Base-by-base conservation (phyloP, 2,329 filamentous ascomycete species). In the Grosmannia serpens region DNA sequence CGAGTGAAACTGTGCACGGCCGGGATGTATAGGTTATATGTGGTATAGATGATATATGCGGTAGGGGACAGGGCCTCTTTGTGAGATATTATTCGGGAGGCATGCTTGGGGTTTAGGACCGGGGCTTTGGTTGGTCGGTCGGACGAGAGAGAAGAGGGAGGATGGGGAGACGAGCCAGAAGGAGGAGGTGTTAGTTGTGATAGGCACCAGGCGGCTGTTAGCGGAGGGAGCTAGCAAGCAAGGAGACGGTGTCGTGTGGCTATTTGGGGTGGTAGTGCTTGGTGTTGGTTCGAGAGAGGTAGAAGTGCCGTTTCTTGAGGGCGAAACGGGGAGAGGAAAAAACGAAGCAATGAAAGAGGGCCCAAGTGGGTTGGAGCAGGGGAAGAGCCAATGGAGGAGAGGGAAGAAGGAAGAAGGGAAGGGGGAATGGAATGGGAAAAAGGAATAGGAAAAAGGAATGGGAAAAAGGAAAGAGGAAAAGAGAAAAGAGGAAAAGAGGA, bases 401-500 rank as follows among this genome's bases (percentile, higher is more conserved):
- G 17, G 8, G 41, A 41, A 46, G 8, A 56, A 51, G 55, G 60
- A 58, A 54, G 56, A 44, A 29, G 33, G 33, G 33, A 56, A 33
- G 56, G 52, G 17, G 6, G 33, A 52, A 31, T 24, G 20, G 24
- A 52, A 55, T 59, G 51, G 51, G 17, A 22, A n/a, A 22, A 29
- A 59, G 15, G 50, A 58, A 49, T 33, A 27, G 9, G 15, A 2
- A 27, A 9, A 55, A 53, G 53, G 56, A 35, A 44, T 54, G 53
- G 44, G 27, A 58, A 46, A 27, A 38, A 17, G 33, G 50, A 44
- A n/a, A 50, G 52, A 33, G 31, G 22, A 29, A 54, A 35, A 33
- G 15, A 9, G 26, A 6, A 9, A 44, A 44, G 20, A n/a, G 20
- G 4, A 17, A 44, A 44, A 17, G n/a, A 44, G 20, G 41, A 44